Base-by-base conservation (phyloP, 1,284 basidiomycete species). In the Stygiomarasmius scandens region DNA sequence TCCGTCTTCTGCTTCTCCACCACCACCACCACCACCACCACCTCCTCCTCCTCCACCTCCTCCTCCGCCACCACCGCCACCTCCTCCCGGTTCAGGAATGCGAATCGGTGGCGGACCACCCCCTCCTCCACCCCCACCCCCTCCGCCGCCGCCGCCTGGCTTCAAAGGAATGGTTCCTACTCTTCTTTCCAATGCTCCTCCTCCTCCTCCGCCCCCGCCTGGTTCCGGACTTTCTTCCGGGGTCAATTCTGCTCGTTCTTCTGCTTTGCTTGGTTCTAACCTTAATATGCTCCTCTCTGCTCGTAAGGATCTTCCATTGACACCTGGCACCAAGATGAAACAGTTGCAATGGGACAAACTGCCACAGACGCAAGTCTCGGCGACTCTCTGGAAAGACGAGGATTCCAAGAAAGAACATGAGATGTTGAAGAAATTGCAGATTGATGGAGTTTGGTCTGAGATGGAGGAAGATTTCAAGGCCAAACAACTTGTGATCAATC, bases 391-490 rank as follows among this genome's bases (percentile, higher is more conserved):
- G 91, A 88, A 80, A 41, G 80, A 83, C 14, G 89, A 92, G 52
- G 81, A 87, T 63, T 73, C 83, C 4, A 75, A 83, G 58, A 85
- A 85, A 66, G 93, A 95, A 68, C 77, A 83, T 56, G 86, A 90
- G 63, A 91, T 93, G 79, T 73, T 94, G 32, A 81, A 84, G 72
- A 92, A 92, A 71, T 75, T 98, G 56, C 87, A 90, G 67, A 74
- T 78, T 51, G 91, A 93, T 67, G 93, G 96, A 43, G 86, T 99
- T 10, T 98, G 96, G 88, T 84, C 84, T 66, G 92, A 96, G 76
- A 98, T 99, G 90, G 96, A 99, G 73, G 92, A 97, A 68, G 95
- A 96, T 69, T 99, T 99, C 80, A 96, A 96, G 71, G 95, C 96
- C 19, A 96, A 96, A 74, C 95, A 97, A 72, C 81, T 95, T 49